phyloP scores from a whole-genome alignment of 306 rosid species.

The Astragalus membranaceus region DNA sequence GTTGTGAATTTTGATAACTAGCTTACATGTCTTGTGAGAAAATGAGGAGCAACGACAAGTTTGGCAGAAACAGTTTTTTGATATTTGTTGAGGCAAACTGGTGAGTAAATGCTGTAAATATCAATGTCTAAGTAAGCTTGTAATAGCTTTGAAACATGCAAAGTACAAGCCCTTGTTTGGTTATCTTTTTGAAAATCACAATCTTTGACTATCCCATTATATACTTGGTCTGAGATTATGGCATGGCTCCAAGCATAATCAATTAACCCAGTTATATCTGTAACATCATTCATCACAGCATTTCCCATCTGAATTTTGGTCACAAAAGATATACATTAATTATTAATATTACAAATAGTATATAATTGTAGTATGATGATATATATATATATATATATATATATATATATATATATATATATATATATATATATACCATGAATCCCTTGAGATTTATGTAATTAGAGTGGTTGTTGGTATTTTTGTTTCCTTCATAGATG shows the following conservation, averaged over 20 bases:
- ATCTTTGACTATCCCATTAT: slow-evolving; percentile 15
- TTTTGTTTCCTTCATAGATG: slow-evolving; percentile 39
- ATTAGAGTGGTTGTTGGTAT: slow-evolving; percentile 15
- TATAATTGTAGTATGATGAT: not conserved
- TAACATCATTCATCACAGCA: slow-evolving; percentile 36
- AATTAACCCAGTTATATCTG: slow-evolving; percentile 39
- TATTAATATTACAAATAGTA: not conserved
- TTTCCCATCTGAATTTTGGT: slow-evolving; percentile 45
- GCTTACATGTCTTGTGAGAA: slow-evolving; percentile 45
- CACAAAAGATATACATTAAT: not conserved
- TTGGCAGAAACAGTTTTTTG: not conserved
- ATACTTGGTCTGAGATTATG: slow-evolving; percentile 39
- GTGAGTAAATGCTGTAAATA: slow-evolving; percentile 49
- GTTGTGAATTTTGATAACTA: not conserved
- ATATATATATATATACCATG: too few species aligned
- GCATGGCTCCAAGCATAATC: slow-evolving; percentile 67
- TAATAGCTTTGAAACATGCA: not conserved
- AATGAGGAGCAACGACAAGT: slow-evolving; percentile 34
- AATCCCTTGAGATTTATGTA: slow-evolving; percentile 54
- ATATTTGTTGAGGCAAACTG: slow-evolving; percentile 23
- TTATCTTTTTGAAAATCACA: slow-evolving; percentile 25
- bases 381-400: too few species aligned
- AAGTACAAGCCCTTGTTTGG: slow-evolving; percentile 23
- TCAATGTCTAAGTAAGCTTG: slow-evolving; percentile 36
- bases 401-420: too few species aligned